Conservation (phyloP, 805 yeast genomes). For the Wickerhamiella australiensis region DNA sequence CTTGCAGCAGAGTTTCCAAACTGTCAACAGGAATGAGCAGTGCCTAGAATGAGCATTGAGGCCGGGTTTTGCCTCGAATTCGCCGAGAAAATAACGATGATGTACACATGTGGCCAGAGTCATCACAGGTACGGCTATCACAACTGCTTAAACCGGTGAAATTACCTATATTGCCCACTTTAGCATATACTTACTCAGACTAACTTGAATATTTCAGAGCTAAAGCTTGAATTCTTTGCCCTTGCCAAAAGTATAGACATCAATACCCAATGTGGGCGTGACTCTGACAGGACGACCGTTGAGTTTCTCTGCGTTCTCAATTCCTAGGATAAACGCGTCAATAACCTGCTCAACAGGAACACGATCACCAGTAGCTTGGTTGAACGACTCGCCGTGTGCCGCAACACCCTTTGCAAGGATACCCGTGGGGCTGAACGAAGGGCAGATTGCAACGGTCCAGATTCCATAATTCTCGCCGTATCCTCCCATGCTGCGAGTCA, state of each 20-base stretch:
- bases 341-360: conserved; percentile 11
- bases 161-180: too few species aligned
- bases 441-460: conserved; percentile 6
- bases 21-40: too few species aligned
- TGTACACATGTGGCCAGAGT: too few species aligned
- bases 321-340: conserved; percentile 8
- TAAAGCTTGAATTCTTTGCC: conserved; percentile 2
- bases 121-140: too few species aligned
- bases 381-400: conserved; percentile 6
- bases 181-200: too few species aligned
- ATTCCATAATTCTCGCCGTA: neutral
- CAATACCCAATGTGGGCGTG: conserved; percentile 9
- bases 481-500: conserved; percentile 5
- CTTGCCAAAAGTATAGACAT: conserved; percentile 9
- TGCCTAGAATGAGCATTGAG: too few species aligned
- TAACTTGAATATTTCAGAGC: too few species aligned
- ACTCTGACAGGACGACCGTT: conserved; percentile 6
- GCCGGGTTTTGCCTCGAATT: too few species aligned
- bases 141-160: too few species aligned
- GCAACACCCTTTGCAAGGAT: conserved; percentile 8
- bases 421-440: conserved; percentile 10
- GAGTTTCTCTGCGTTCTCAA: conserved; percentile 1
- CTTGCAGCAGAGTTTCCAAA: neutral
- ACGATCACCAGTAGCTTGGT: conserved; percentile 6
- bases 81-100: neutral